Evolutionary conservation across 179 eudicot genomes (phyloP), one percentile per base, ranked within the genome.

Genomic region (Amaranthus tricolor): DNA sequence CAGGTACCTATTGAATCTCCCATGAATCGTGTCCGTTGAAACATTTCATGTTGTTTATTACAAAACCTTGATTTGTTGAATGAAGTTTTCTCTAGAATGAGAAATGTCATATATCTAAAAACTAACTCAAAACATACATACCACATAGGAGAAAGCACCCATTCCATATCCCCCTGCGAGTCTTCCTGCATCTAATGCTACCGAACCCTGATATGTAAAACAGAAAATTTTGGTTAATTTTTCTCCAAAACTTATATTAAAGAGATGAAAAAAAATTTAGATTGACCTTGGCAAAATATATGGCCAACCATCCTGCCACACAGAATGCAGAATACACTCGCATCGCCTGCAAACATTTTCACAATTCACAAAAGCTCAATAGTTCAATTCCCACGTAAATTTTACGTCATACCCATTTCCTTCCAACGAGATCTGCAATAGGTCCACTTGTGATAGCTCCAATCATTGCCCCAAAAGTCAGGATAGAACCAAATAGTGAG

Each of bases 131-230:
- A 52, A 24, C 40, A 72, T 63, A 55, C 77, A 56, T 88, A 92
- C 98, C 90, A 92, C 97, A 73, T 84, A 94, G 54, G 97, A 92
- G 82, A 89, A 90, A 62, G 88, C 90, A 17, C 97, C 97, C 92
- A 93, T 93, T 72, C 97, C 99, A 74, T 90, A 92, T 81, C 99
- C 99, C 62, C 95, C 91, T 61, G 96, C 90, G 60, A 95, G 69
- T 77, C 99, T 86, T 80, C 99, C 99, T 15, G 91, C 67, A 74
- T 91, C 92, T 71, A 95, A 80, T 68, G 85, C 67, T 69, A 82
- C 50, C 53, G 83, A 70, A 50, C 89, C 89, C 98, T 93, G 74
- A 45, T 72, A 75, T 43, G 20, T 20, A 21, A 52, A 48, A 47
- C 9, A 52, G 10, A 45, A 71, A 21, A 8, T 67, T 5, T 49